Conservation (phyloP, 305 asterid species). For the Fraxinus sp. region DNA sequence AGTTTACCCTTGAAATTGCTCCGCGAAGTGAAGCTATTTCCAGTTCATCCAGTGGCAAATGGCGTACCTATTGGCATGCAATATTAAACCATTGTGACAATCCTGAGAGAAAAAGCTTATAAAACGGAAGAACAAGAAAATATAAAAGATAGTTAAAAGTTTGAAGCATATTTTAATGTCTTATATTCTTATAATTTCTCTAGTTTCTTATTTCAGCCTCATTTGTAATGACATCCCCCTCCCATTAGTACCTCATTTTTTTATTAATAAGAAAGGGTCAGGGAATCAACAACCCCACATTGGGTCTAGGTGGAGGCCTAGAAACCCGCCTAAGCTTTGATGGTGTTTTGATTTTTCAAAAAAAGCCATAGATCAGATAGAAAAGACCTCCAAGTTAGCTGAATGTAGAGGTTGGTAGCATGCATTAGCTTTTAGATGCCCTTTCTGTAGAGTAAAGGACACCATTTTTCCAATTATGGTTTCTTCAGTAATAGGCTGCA, state of each 20-base stretch:
- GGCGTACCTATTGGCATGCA: conserved; percentile 65
- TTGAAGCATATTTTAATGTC: neutral
- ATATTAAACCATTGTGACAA: conserved; percentile 13
- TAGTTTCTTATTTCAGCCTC: neutral
- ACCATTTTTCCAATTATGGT: conserved; percentile 68
- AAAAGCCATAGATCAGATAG: conserved; percentile 22
- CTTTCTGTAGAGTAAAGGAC: conserved; percentile 93
- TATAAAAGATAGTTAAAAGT: conserved; percentile 12
- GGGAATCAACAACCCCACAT: neutral
- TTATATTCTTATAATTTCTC: neutral
- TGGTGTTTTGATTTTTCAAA: neutral
- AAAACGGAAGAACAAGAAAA: neutral
- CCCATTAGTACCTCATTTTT: neutral
- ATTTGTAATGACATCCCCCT: neutral
- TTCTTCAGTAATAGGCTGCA: conserved; percentile 82
- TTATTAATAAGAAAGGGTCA: neutral
- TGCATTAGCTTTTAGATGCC: conserved; percentile 85
- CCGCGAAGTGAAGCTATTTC: conserved; percentile 99
- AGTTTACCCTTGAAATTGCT: conserved; percentile 79
- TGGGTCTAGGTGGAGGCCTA: neutral
- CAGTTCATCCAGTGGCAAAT: conserved; percentile 95
- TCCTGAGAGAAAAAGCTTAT: conserved; percentile 13
- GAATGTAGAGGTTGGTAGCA: conserved; percentile 83
- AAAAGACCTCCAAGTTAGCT: conserved; percentile 84
- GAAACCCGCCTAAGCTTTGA: neutral